A percentile compares a stretch with the other conserved stretches of the same genome.
These are phyloP conservation scores for Bryoglossum gracile DNA, from an alignment of 495 filamentous ascomycete species.

Conservation along the genomic window DNA sequence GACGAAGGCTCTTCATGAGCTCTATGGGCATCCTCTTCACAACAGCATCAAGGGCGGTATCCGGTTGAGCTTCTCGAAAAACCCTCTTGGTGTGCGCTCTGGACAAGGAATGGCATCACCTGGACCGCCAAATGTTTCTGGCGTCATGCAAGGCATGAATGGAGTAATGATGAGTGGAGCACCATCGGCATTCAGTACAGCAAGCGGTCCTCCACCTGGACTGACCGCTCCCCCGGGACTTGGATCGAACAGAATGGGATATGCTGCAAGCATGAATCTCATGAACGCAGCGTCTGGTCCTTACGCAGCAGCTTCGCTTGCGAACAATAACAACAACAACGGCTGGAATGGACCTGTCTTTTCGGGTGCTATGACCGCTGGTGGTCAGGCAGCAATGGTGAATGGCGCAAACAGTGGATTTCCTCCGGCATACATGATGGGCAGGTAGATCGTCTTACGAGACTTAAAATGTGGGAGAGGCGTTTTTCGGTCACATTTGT, in stretches of 20 bases:
- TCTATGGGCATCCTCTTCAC: constrained; percentile 82
- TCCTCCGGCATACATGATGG: constrained; percentile 53
- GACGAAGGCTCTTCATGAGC: constrained; percentile 84
- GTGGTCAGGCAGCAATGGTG: constrained; percentile 34
- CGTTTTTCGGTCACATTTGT: constrained; percentile 4
- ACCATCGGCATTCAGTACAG: constrained; percentile 56
- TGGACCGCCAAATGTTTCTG: constrained; percentile 50
- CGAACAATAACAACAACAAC: constrained; percentile 31
- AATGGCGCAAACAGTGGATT: constrained; percentile 42
- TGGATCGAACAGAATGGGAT: constrained; percentile 33
- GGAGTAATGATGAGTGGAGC: constrained; percentile 42
- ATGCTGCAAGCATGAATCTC: constrained; percentile 21
- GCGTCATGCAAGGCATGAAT: constrained; percentile 41
- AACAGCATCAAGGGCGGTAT: constrained; percentile 96
- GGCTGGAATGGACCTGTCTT: constrained; percentile 37
- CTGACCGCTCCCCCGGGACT: constrained; percentile 64
- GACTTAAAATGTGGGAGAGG: not conserved
- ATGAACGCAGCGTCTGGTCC: constrained; percentile 37
- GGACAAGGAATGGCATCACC: constrained; percentile 55
- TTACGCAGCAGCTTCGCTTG: constrained; percentile 36
- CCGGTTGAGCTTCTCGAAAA: constrained; percentile 97
- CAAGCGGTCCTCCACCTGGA: constrained; percentile 69
- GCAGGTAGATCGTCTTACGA: constrained; percentile 34
- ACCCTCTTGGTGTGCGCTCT: constrained; percentile 86
- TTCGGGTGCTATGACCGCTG: constrained; percentile 32